Evolutionary conservation across 2,329 filamentous ascomycete species (phyloP).

Genomic region (Dryadomyces quercus-mongolicae): DNA sequence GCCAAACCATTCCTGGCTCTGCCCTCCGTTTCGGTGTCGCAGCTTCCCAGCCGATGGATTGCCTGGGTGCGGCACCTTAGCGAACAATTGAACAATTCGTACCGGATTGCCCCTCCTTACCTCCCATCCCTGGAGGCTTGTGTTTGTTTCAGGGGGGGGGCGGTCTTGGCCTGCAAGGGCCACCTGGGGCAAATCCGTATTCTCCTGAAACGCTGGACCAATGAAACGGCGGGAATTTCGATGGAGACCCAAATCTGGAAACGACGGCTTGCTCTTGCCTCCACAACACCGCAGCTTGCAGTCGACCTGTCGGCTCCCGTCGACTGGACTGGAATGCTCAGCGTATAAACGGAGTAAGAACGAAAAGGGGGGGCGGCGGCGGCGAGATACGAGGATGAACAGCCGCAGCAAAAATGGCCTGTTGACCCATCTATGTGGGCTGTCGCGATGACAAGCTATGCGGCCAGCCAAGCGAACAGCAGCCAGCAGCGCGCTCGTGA

Average conservation of each 20-base stretch:
- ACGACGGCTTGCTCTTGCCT: background rate
- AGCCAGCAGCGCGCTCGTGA: background rate
- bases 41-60: background rate
- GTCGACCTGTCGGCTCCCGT: background rate
- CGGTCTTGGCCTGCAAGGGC: background rate
- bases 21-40: too few relatives aligned
- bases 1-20: background rate
- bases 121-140: background rate
- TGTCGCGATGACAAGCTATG: background rate
- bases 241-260: conserved; percentile 2
- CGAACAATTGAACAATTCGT: too few relatives aligned
- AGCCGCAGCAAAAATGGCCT: background rate
- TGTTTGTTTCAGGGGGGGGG: background rate
- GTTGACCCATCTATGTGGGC: background rate
- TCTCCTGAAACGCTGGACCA: conserved; percentile 8
- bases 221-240: conserved; percentile 4
- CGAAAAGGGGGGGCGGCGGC: background rate
- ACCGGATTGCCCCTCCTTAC: background rate
- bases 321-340: background rate
- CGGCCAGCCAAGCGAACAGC: too few relatives aligned
- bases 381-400: background rate
- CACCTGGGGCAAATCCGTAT: background rate
- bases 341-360: background rate
- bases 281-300: background rate
- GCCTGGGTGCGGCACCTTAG: too few relatives aligned